A percentile compares a stretch with the other conserved stretches of the same genome.
Conservation (phyloP, 2,329 filamentous ascomycete species). For the Phaeomoniella chlamydospora region DNA sequence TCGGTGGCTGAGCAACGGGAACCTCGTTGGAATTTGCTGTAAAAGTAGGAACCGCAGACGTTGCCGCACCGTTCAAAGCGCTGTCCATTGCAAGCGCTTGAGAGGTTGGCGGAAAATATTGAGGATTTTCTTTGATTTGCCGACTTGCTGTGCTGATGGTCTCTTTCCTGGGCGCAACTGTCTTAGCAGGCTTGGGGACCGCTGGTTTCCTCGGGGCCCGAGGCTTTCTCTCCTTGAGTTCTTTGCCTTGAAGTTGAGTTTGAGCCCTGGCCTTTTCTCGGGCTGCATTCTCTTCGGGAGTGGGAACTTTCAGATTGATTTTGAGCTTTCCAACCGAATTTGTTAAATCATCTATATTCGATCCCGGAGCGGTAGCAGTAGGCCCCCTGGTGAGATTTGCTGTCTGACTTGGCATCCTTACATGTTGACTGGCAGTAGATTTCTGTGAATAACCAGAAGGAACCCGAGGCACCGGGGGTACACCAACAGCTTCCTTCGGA, state of each 20-base stretch:
- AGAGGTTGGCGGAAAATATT: too few relatives aligned
- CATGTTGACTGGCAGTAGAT: constrained; percentile 4
- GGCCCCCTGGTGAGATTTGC: neutral
- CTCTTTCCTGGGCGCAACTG: constrained; percentile 1
- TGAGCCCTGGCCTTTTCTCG: constrained; percentile 30
- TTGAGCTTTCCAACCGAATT: constrained; percentile 36
- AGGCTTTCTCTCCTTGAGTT: constrained; percentile 10
- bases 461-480: constrained; percentile 25
- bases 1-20: neutral
- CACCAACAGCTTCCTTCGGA: constrained; percentile 17
- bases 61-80: too few relatives aligned
- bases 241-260: constrained; percentile 24
- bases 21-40: too few relatives aligned
- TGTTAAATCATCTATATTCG: constrained; percentile 34
- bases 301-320: constrained; percentile 44
- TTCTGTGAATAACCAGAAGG: constrained; percentile 20
- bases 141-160: neutral
- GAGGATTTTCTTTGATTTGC: neutral
- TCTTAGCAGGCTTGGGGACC: constrained; percentile 10
- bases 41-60: too few relatives aligned
- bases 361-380: constrained; percentile 1
- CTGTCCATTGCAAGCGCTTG: too few relatives aligned
- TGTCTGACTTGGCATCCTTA: neutral
- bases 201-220: constrained; percentile 18
- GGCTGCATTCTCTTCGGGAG: constrained; percentile 41